phyloP scores from a whole-genome alignment of 225 moss, liverwort and hornwort genomes.

The Straminergon stramineum region DNA sequence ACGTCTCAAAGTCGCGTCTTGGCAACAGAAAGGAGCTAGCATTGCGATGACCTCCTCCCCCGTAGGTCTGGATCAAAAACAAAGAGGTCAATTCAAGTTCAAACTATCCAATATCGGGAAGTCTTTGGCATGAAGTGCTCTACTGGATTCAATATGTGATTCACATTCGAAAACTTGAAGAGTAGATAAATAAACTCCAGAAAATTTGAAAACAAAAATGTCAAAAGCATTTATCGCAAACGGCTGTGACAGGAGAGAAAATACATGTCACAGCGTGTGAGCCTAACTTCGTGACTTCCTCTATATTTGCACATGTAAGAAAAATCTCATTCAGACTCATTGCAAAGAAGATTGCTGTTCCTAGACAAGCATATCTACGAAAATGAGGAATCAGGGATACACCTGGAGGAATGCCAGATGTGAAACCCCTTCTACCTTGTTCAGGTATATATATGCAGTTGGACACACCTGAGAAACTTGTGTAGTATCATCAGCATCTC shows the following conservation, averaged over 20 bases:
- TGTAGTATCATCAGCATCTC: conserved; percentile 63
- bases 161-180: not conserved
- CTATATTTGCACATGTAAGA: not conserved
- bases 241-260: not conserved
- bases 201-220: not conserved
- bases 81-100: not conserved
- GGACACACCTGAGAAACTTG: conserved; percentile 51
- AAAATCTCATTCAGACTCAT: not conserved
- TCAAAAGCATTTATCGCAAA: not conserved
- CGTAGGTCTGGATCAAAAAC: conserved; percentile 38
- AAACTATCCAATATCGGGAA: not conserved
- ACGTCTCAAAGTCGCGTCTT: conserved; percentile 41
- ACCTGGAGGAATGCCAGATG: not conserved
- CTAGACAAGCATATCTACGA: not conserved
- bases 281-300: not conserved
- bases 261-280: not conserved
- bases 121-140: not conserved
- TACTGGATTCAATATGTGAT: not conserved
- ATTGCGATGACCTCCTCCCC: conserved; percentile 74
- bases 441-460: not conserved
- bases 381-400: not conserved
- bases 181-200: not conserved
- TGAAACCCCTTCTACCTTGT: not conserved
- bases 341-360: not conserved
- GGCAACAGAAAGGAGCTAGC: conserved; percentile 65